Evolutionary conservation across 805 yeast genomes (phyloP).

Genomic region (Candida sithepensis): DNA sequence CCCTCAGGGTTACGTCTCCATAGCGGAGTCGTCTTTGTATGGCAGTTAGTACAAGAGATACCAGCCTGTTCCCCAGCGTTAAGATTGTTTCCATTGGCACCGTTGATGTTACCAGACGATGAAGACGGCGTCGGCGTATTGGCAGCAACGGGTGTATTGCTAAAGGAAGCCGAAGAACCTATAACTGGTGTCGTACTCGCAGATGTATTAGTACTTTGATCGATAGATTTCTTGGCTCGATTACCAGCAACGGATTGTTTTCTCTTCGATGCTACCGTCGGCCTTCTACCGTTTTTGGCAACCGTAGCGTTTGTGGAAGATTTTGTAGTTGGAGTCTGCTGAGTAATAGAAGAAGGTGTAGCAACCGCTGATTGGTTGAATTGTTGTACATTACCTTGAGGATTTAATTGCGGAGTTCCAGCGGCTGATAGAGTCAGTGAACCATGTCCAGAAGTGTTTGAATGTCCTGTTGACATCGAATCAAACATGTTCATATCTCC

Average conservation of each 20-base stretch:
- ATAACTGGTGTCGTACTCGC: conserved; percentile 14
- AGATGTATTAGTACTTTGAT: background rate
- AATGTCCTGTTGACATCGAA: conserved; percentile 5
- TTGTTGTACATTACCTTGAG: background rate
- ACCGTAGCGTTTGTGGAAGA: background rate
- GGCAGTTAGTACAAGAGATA: conserved; percentile 75
- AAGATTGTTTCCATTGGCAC: conserved; percentile 6
- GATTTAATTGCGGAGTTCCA: conserved; percentile 1
- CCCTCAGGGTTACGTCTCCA: conserved; percentile 96
- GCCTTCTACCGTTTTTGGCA: conserved; percentile 15
- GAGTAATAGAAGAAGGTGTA: background rate
- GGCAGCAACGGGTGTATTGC: background rate
- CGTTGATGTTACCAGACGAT: conserved; percentile 4
- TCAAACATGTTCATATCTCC: conserved; percentile 30
- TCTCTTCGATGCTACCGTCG: conserved; percentile 16
- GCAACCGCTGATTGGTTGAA: background rate
- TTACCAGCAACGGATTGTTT: conserved; percentile 6
- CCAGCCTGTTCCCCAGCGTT: conserved; percentile 12
- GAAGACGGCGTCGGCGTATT: conserved; percentile 9
- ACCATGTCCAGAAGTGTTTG: background rate
- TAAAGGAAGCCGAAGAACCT: conserved; percentile 7
- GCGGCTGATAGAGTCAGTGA: background rate
- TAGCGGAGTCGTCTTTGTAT: conserved; percentile 87
- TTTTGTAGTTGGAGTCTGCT: background rate
- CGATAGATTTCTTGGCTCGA: background rate